phyloP scores from a whole-genome alignment of 1,139 yeast species.

The Hanseniaspora sp. region DNA sequence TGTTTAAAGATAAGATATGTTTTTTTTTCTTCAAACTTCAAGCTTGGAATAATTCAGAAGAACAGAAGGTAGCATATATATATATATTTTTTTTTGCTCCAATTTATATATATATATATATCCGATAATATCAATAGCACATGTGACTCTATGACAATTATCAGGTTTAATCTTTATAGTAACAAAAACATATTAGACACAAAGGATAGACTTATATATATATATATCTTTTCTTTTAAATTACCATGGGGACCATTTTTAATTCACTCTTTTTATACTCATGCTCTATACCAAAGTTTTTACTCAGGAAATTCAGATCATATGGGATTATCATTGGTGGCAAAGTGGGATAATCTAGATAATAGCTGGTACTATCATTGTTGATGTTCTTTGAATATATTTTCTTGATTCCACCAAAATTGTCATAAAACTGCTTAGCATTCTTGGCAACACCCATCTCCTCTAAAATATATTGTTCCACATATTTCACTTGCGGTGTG shows the following conservation, averaged over 20 bases:
- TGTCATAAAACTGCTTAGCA: slow-evolving; percentile 27
- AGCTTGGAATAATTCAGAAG: too few relatives aligned
- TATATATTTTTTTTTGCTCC: too few relatives aligned
- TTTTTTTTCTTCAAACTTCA: too few relatives aligned
- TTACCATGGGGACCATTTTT: slow-evolving; percentile 20
- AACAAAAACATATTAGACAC: slow-evolving; percentile 14
- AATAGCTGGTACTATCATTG: slow-evolving; percentile 21
- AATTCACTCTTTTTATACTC: slow-evolving; percentile 8
- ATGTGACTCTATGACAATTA: too few relatives aligned
- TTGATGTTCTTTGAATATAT: slow-evolving; percentile 16
- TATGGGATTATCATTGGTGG: slow-evolving; percentile 26
- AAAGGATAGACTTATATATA: background rate
- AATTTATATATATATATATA: too few relatives aligned
- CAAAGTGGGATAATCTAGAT: slow-evolving; percentile 30
- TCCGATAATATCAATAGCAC: too few relatives aligned
- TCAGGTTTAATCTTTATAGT: too few relatives aligned
- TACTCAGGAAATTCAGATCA: slow-evolving; percentile 9
- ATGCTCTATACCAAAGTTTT: slow-evolving; percentile 10
- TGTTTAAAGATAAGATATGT: too few relatives aligned
- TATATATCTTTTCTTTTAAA: slow-evolving; percentile 18
- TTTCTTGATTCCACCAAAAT: slow-evolving; percentile 27
- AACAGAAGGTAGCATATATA: too few relatives aligned
- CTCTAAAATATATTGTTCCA: slow-evolving; percentile 41
- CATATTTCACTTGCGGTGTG: slow-evolving; percentile 36
- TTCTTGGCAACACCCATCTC: slow-evolving; percentile 41